Evolutionary conservation across 1,284 basidiomycete genomes (phyloP), one percentile per base, ranked within the genome.

Genomic region (Ceratobasidium sp.): DNA sequence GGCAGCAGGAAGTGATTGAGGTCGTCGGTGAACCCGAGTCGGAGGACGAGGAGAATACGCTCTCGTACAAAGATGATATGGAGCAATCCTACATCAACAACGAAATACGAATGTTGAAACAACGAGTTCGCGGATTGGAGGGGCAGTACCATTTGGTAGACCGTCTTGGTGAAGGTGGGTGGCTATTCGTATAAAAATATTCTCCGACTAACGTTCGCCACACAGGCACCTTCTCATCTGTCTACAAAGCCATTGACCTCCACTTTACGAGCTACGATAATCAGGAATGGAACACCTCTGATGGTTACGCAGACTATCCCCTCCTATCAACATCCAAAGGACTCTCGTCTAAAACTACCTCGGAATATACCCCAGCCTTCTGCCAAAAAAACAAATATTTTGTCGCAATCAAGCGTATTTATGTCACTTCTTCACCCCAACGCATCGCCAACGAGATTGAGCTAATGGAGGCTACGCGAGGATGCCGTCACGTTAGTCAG

Each of bases 321-420:
- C 83, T 84, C 1, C 80, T 83, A 13, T 90, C 88, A 24, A 89
- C 88, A 24, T 88, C 89, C 27, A 82, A 88, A 79, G 90, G 91
- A 78, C 77, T 81, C 83, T 53, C 83, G 83, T 24, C 74, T 80
- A 61, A 82, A 82, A 39, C 76, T 77, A 14, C 22, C 16, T 19
- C 43, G 14, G 56, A 74, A 54, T 73, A 64, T 54, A n/a, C 39
- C 46, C 49, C 72, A 6, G 58, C 58, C 59, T 62, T 54, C 22
- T 43, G 29, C 6, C 54, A 49, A 71, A 73, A 65, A 58, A 46
- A 74, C 49, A 31, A 48, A 31, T 83, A 92, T 19, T 95, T 92
- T 79, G 96, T 99, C 49, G 97, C 97, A 0, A 86, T 99, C 79
- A 99, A 99, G 84, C 89, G 96, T 79, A 98, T 99, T 80, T 95